Base-by-base conservation (phyloP, 495 filamentous ascomycete species). In the Penicillium egyptiacum region DNA sequence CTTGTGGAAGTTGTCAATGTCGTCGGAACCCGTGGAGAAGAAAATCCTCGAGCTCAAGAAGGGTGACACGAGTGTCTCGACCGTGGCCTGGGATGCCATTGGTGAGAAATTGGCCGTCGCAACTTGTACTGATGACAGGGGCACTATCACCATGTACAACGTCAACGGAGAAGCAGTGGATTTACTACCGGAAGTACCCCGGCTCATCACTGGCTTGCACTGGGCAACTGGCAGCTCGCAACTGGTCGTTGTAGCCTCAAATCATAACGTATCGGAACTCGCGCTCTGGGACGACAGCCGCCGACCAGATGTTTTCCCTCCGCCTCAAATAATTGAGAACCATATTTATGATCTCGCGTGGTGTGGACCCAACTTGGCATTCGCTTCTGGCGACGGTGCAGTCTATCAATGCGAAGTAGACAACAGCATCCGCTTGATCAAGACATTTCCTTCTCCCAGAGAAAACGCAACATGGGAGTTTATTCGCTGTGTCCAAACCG, bases 61-160 rank as follows among this genome's bases (percentile, higher is more conserved):
- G 2, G 68, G 69, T 41, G 60, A 61, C 22, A 67, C 71, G 9
- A 77, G 68, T 59, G 73, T 77, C 26, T 78, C 75, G 16, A 82
- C 86, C 16, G 81, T 92, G 61, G 83, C 87, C 20, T 95, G 90
- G 90, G 86, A 86, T 59, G 79, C 76, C 10, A 71, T 81, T 39
- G 90, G 90, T 16, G 69, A 80, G 16, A 74, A 81, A 44, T 76
- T 95, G 50, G 90, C 89, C 19, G 76, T 91, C 22, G 87, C 87
- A 30, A 86, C 85, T 42, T 87, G 86, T 28, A 72, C 73, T 23
- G 83, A 86, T 30, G 76, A 77, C 55, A 80, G 83, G 50, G 86
- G 86, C 12, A 79, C 83, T 20, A 83, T 91, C 28, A 83, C 81
- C 56, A 82, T 91, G 70, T 91, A 88, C 75, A 79, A 82, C 11